Evolutionary conservation across 305 asterid species (phyloP).

Genomic region (Fraxinus dipetala): DNA sequence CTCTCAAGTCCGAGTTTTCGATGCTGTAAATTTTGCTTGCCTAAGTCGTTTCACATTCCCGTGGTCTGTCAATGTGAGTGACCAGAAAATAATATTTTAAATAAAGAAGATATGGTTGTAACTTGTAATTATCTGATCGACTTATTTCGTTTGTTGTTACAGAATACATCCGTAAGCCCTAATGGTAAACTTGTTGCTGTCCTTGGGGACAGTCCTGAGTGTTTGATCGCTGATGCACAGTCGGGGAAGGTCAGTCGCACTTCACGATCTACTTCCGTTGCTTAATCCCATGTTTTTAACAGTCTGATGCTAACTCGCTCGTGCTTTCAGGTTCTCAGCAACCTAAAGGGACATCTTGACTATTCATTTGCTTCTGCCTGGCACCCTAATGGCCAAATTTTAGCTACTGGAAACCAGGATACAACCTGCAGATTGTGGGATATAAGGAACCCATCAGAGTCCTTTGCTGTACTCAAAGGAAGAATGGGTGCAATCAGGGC

Average conservation of each 20-base stretch:
- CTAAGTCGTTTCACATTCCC: slow-evolving; percentile 56
- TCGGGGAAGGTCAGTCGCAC: slow-evolving; percentile 57
- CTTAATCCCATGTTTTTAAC: not conserved
- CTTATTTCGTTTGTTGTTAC: not conserved
- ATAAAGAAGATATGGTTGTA: not conserved
- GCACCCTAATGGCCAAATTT: slow-evolving; percentile 61
- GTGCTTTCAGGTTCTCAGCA: slow-evolving; percentile 42
- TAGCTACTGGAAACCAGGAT: slow-evolving; percentile 84
- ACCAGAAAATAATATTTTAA: not conserved
- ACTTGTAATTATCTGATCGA: slow-evolving; percentile 4
- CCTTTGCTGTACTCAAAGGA: slow-evolving; percentile 53
- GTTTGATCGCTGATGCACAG: slow-evolving; percentile 66
- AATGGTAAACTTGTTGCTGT: slow-evolving; percentile 61
- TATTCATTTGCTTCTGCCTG: slow-evolving; percentile 74
- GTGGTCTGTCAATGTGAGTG: slow-evolving; percentile 86
- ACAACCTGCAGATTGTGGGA: slow-evolving; percentile 78
- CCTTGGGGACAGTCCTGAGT: slow-evolving; percentile 68
- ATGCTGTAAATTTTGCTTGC: slow-evolving; percentile 46
- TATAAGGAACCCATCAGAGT: slow-evolving; percentile 50
- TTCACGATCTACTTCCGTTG: not conserved
- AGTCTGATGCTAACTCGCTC: not conserved
- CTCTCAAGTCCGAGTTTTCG: slow-evolving; percentile 64
- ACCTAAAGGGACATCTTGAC: slow-evolving; percentile 63
- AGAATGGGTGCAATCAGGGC: slow-evolving; percentile 72
- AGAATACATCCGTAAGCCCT: slow-evolving; percentile 55